A percentile compares a stretch with the other conserved stretches of the same genome.
These are phyloP conservation scores for Phalaenopsis equestris DNA, from an alignment of 106 monocot species.

Conservation along the genomic window DNA sequence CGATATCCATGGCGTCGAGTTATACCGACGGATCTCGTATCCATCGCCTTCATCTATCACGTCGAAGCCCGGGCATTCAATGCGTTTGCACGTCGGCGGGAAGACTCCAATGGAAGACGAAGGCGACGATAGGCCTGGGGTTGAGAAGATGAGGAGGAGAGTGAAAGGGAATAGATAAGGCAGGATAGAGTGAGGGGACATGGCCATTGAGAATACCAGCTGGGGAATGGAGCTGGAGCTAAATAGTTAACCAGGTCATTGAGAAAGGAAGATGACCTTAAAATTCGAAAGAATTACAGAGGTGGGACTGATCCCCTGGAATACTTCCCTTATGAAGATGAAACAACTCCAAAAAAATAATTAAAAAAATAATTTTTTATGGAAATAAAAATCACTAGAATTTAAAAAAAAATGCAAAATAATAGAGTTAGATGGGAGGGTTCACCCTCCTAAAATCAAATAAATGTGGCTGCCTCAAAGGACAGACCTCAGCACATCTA, in stretches of 20 bases:
- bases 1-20: slow-evolving; percentile 50
- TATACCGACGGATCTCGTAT: slow-evolving; percentile 80
- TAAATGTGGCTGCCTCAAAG: too few relatives aligned
- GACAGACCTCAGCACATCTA: too few relatives aligned
- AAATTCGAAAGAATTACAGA: not conserved
- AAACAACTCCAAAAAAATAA: too few relatives aligned
- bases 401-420: too few relatives aligned
- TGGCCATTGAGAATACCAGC: not conserved
- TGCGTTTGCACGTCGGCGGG: slow-evolving; percentile 61
- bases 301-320: not conserved
- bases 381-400: too few relatives aligned
- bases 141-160: slow-evolving; percentile 1
- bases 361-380: too few relatives aligned
- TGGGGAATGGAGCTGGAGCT: not conserved
- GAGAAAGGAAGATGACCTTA: not conserved
- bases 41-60: slow-evolving; percentile 53
- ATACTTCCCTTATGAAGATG: too few relatives aligned
- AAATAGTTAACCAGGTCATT: not conserved
- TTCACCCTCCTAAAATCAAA: too few relatives aligned
- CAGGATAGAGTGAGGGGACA: too few relatives aligned
- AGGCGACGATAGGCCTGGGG: not conserved
- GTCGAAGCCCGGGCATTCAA: slow-evolving; percentile 74
- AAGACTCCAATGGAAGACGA: slow-evolving; percentile 3
- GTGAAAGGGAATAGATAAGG: slow-evolving; percentile 9
- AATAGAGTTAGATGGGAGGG: too few relatives aligned